These are phyloP conservation scores for Teratosphaeria gauchensis DNA, from an alignment of 2,329 filamentous ascomycete species.

Conservation along the genomic window DNA sequence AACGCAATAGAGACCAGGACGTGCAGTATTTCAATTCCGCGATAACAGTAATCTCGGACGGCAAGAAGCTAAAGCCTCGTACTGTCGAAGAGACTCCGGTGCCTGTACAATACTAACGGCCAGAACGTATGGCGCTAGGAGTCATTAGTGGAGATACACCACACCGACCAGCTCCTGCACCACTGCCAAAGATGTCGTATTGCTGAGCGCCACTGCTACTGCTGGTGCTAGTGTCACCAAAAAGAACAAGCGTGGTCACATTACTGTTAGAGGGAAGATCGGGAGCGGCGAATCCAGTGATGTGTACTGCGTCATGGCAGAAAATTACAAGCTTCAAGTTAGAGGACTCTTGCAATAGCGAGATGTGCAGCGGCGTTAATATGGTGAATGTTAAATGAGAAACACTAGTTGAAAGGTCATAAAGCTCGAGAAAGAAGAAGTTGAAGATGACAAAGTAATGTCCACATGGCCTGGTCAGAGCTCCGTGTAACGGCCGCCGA, in stretches of 20 bases:
- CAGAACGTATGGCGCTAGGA: slow-evolving; percentile 39
- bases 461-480: no score
- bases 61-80: slow-evolving; percentile 35
- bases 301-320: slow-evolving; percentile 92
- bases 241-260: slow-evolving; percentile 67
- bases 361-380: no score
- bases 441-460: no score
- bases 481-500: no score
- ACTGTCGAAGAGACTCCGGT: slow-evolving; percentile 31
- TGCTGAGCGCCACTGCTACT: slow-evolving; percentile 80
- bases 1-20: slow-evolving; percentile 47
- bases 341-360: no score
- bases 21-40: slow-evolving; percentile 45
- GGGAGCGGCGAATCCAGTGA: slow-evolving; percentile 88
- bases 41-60: slow-evolving; percentile 42
- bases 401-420: no score
- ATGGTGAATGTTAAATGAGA: no score
- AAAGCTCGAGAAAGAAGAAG: no score
- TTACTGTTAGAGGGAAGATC: slow-evolving; percentile 82
- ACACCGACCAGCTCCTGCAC: slow-evolving; percentile 61
- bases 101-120: slow-evolving; percentile 20
- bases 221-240: slow-evolving; percentile 73
- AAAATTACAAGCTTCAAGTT: slow-evolving; percentile 92
- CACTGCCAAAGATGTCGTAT: slow-evolving; percentile 93
- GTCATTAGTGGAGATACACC: slow-evolving; percentile 60